A percentile compares a stretch with the other conserved stretches of the same genome.
Conservation (phyloP, 2,329 filamentous ascomycete genomes). For the Cytospora paraplurivora region DNA sequence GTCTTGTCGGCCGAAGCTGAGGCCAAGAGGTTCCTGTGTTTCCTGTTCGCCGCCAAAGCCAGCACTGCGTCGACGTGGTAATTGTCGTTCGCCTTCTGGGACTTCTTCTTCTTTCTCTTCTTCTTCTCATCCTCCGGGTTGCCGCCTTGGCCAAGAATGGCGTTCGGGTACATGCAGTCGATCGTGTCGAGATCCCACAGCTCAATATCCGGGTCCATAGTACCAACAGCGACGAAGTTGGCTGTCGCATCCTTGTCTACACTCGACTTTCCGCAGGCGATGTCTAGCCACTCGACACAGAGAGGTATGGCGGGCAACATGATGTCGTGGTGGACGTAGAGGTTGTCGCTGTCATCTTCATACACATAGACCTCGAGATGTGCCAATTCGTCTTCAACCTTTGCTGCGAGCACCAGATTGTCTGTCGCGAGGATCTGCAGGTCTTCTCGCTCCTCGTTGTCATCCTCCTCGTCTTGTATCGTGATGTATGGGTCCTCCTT, state of each 20-base stretch:
- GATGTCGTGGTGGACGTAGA: constrained; percentile 99
- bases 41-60: constrained; percentile 85
- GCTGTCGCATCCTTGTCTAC: constrained; percentile 67
- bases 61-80: constrained; percentile 95
- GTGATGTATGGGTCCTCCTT: constrained; percentile 97
- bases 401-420: constrained; percentile 87
- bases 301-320: constrained; percentile 97
- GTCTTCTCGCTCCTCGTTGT: constrained; percentile 88
- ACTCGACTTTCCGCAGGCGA: constrained; percentile 75
- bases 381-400: constrained; percentile 95
- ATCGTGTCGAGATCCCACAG: constrained; percentile 96
- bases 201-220: constrained; percentile 98
- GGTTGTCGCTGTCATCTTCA: constrained; percentile 91
- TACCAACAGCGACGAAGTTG: constrained; percentile 93
- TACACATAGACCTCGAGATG: constrained; percentile 98
- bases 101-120: constrained; percentile 91
- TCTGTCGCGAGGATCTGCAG: constrained; percentile 90
- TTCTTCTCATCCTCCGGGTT: constrained; percentile 58
- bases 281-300: constrained; percentile 92
- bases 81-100: constrained; percentile 82
- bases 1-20: constrained; percentile 96
- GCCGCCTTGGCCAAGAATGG: constrained; percentile 80
- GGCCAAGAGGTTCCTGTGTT: constrained; percentile 91
- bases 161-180: constrained; percentile 97
- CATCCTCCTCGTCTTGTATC: constrained; percentile 65